phyloP scores from a whole-genome alignment of 2,329 filamentous ascomycete species.

The Cladorrhinum sp. region DNA sequence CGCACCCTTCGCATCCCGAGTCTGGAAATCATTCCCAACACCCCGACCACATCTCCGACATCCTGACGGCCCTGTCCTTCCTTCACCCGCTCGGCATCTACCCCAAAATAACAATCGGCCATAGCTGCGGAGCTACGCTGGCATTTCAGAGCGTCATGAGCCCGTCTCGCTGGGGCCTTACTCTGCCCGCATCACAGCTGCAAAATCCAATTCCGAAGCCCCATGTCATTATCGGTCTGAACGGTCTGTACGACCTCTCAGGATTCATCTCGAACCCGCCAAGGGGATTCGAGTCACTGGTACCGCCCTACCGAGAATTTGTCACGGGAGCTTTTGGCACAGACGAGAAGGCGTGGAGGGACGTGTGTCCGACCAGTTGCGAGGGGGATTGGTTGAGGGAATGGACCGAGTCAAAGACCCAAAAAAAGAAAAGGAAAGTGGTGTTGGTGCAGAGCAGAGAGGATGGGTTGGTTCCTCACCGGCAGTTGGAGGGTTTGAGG shows the following conservation, averaged over 20 bases:
- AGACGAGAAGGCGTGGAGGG: conserved; percentile 48
- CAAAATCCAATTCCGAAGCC: conserved; percentile 17
- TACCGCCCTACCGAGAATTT: conserved; percentile 53
- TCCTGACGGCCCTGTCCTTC: conserved; percentile 48
- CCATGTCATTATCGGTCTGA: conserved; percentile 24
- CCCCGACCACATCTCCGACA: conserved; percentile 60
- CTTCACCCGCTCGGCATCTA: conserved; percentile 40
- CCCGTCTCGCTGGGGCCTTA: conserved; percentile 29
- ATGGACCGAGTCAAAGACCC: conserved; percentile 27
- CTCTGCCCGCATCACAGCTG: conserved; percentile 9
- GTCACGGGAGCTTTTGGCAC: conserved; percentile 59
- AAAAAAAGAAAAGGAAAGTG: conserved; percentile 3
- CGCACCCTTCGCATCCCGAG: conserved; percentile 46
- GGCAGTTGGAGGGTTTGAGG: conserved; percentile 37
- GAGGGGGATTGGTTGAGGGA: conserved; percentile 39
- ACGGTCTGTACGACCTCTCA: conserved; percentile 31
- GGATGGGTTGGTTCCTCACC: conserved; percentile 25
- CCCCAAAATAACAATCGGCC: conserved; percentile 51
- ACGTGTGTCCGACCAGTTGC: conserved; percentile 52
- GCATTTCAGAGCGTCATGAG: conserved; percentile 58
- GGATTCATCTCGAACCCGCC: conserved; percentile 24
- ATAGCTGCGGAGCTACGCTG: conserved; percentile 63
- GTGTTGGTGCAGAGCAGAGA: conserved; percentile 26
- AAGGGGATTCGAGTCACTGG: conserved; percentile 32
- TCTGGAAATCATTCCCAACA: conserved; percentile 45